A percentile compares a stretch with the other conserved stretches of the same genome.
phyloP scores from a whole-genome alignment of 257 asterid genomes.

The Misopates orontium region DNA sequence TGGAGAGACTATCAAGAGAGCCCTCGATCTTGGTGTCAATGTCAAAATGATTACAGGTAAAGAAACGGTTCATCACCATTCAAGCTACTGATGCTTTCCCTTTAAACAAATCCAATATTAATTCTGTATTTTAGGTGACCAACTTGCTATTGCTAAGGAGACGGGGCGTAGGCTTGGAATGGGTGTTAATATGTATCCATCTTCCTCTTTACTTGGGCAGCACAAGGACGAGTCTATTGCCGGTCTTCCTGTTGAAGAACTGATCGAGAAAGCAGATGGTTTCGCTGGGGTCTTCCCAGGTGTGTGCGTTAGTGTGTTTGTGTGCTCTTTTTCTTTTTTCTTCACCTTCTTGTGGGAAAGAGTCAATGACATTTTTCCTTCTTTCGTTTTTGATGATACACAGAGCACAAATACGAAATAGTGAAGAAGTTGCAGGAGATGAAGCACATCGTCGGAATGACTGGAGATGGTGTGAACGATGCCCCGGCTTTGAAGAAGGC shows the following conservation, averaged over 20 bases:
- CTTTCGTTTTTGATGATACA: neutral
- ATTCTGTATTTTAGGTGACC: slow-evolving; percentile 62
- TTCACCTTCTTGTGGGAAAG: neutral
- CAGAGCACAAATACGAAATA: slow-evolving; percentile 98
- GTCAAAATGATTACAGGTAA: slow-evolving; percentile 21
- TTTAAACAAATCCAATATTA: neutral
- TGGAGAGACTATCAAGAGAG: slow-evolving; percentile 16
- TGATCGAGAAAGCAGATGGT: slow-evolving; percentile 97
- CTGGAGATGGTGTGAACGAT: slow-evolving; percentile 98
- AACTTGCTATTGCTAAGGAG: slow-evolving; percentile 96
- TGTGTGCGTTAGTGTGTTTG: slow-evolving; percentile 25
- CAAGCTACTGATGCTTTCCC: neutral
- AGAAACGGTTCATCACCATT: neutral
- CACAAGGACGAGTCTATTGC: slow-evolving; percentile 94
- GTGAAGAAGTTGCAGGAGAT: slow-evolving; percentile 97
- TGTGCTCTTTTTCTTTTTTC: slow-evolving; percentile 4
- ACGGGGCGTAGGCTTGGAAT: slow-evolving; percentile 98
- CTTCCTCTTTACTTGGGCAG: slow-evolving; percentile 86
- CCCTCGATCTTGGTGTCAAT: slow-evolving; percentile 21
- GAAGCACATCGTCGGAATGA: slow-evolving; percentile 98
- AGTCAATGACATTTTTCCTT: neutral
- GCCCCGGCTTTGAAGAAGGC: slow-evolving; percentile 99
- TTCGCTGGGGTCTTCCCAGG: slow-evolving; percentile 99
- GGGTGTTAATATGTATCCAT: slow-evolving; percentile 98
- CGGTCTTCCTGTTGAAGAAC: slow-evolving; percentile 87